A percentile compares a stretch with the other conserved stretches of the same genome.
These are phyloP conservation scores for Zancudomyces culisetae DNA, from an alignment of 371 early-diverging fungal genomes.

Conservation along the genomic window DNA sequence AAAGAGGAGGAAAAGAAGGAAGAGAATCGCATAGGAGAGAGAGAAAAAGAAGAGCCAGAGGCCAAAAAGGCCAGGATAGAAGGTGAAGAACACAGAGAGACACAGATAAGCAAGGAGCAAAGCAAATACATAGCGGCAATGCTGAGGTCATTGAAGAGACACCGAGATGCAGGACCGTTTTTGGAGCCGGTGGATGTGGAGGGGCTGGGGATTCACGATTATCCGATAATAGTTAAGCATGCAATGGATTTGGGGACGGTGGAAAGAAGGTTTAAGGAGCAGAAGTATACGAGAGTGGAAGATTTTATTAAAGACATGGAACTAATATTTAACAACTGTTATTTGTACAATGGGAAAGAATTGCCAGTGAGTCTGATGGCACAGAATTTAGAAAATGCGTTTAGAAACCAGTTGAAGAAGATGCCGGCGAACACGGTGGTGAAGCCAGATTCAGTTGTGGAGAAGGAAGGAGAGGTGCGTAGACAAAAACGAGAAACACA, in stretches of 20 bases:
- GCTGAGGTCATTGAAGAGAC: conserved; percentile 49
- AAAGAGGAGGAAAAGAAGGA: too few relatives aligned
- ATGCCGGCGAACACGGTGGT: conserved; percentile 5
- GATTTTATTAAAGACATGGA: conserved; percentile 70
- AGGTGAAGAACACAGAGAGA: background rate
- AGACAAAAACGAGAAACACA: conserved; percentile 32
- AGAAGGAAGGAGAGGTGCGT: background rate
- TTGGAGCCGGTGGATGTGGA: conserved; percentile 87
- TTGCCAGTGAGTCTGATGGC: conserved; percentile 56
- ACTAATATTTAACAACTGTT: conserved; percentile 86
- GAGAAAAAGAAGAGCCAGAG: too few relatives aligned
- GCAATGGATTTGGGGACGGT: conserved; percentile 98
- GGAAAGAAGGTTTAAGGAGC: conserved; percentile 56
- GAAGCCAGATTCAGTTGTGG: background rate
- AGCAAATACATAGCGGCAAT: conserved; percentile 57
- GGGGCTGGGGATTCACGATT: conserved; percentile 81
- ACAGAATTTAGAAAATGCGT: conserved; percentile 49
- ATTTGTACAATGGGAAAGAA: conserved; percentile 79
- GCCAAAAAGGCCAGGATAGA: too few relatives aligned
- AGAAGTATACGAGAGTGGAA: conserved; percentile 47
- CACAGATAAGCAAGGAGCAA: conserved; percentile 39
- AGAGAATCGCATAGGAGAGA: too few relatives aligned
- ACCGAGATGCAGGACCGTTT: conserved; percentile 71
- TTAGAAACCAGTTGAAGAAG: conserved; percentile 32
- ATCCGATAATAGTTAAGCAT: conserved; percentile 75